Conservation (phyloP, 176 grass and related monocot genomes). For the sorghum (Sorghum bicolor) region DNA sequence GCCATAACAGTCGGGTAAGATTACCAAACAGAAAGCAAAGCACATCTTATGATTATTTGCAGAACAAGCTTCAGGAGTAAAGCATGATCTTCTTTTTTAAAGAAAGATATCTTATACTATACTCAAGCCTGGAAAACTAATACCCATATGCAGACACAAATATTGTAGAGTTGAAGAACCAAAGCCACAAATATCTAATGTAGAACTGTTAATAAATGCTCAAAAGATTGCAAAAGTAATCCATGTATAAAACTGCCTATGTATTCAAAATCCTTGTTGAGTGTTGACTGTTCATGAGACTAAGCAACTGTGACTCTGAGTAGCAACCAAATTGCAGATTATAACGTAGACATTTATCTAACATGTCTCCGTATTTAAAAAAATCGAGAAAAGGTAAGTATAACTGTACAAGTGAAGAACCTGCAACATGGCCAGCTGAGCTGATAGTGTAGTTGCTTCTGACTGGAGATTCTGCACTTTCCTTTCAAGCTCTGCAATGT, state of each 20-base stretch:
- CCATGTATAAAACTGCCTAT: neutral
- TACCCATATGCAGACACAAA: neutral
- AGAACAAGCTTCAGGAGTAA: neutral
- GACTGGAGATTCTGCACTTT: constrained; percentile 85
- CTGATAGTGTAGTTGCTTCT: constrained; percentile 83
- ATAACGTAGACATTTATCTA: constrained; percentile 14
- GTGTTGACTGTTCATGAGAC: neutral
- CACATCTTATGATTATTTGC: neutral
- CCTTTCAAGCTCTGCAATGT: constrained; percentile 87
- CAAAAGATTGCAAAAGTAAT: neutral
- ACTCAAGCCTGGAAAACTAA: neutral
- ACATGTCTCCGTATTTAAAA: neutral
- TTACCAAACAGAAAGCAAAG: neutral
- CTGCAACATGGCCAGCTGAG: constrained; percentile 83
- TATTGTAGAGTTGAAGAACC: neutral
- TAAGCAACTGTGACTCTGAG: neutral
- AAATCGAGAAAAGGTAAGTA: constrained; percentile 8
- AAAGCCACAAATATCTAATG: neutral
- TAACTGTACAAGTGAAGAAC: constrained; percentile 35
- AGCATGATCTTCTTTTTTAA: neutral
- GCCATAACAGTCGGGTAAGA: neutral
- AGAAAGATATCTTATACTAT: neutral
- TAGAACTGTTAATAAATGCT: neutral
- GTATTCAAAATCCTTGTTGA: neutral
- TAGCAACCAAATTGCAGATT: neutral